These are phyloP conservation scores for Nakazawaea laoshanensis DNA, from an alignment of 805 yeast genomes.

Conservation along the genomic window DNA sequence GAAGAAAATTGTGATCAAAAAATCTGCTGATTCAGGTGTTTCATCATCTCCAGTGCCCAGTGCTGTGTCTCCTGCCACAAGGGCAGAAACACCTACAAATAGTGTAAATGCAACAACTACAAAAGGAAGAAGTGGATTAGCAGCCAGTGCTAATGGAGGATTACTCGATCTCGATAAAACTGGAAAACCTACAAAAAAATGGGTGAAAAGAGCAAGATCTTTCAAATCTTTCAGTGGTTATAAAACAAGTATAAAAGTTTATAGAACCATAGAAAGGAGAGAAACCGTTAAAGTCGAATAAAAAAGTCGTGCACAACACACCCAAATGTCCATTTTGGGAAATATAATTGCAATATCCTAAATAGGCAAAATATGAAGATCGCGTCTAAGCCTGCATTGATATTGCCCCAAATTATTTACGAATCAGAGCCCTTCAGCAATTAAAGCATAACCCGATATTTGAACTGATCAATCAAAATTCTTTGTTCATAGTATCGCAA, in stretches of 20 bases:
- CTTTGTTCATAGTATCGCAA: no score
- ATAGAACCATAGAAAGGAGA: not conserved
- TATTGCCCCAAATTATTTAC: no score
- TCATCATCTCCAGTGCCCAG: constrained; percentile 1
- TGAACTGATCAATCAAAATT: no score
- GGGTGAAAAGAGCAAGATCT: constrained; percentile 30
- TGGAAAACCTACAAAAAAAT: constrained; percentile 33
- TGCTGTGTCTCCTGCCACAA: constrained; percentile 1
- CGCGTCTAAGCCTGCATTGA: no score
- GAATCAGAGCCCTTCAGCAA: no score
- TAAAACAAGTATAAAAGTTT: constrained; percentile 16
- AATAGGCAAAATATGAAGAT: no score
- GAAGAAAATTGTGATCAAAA: constrained; percentile 5
- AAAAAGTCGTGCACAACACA: not conserved
- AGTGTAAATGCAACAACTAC: not conserved
- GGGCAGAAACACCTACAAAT: not conserved
- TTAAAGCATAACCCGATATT: no score
- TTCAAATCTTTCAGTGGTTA: constrained; percentile 39
- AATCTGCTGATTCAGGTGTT: not conserved
- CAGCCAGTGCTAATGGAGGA: constrained; percentile 10
- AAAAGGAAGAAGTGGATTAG: constrained; percentile 6
- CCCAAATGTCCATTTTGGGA: no score
- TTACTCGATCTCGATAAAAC: constrained; percentile 26
- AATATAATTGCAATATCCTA: no score
- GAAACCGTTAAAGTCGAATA: constrained; percentile 1